Percentiles rank a stretch among this genome's conserved stretches.
These are phyloP conservation scores for Iris pallida DNA, from an alignment of 116 monocot species.

Conservation along the genomic window DNA sequence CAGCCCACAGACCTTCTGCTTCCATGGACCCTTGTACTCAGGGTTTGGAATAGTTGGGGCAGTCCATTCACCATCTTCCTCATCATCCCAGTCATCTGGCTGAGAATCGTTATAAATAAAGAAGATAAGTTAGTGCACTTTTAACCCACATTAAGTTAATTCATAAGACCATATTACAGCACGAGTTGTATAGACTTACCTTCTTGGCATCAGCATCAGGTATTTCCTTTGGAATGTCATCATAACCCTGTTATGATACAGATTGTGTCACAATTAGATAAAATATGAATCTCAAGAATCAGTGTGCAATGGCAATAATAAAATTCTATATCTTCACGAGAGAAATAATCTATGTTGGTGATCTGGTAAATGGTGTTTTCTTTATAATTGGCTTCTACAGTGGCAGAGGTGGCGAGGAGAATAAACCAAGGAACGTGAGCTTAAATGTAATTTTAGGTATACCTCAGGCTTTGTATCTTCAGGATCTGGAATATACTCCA, in stretches of 20 bases:
- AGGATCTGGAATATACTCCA: constrained; percentile 35
- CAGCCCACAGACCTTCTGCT: constrained; percentile 21
- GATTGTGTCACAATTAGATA: too few species aligned
- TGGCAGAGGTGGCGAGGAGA: too few species aligned
- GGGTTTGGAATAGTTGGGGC: constrained; percentile 40
- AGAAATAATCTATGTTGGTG: too few species aligned
- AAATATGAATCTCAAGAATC: too few species aligned
- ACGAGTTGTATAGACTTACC: constrained; percentile 7
- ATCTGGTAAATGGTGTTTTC: too few species aligned
- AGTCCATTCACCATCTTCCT: constrained; percentile 43
- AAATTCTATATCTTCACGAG: not conserved
- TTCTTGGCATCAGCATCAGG: constrained; percentile 38
- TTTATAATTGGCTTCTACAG: too few species aligned
- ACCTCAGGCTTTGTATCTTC: constrained; percentile 46
- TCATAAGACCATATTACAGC: not conserved
- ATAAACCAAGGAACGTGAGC: too few species aligned
- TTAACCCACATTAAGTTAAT: not conserved
- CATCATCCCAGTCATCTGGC: constrained; percentile 45
- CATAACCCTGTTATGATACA: constrained; percentile 24
- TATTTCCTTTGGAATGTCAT: constrained; percentile 34
- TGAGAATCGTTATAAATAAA: constrained; percentile 8
- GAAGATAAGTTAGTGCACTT: not conserved
- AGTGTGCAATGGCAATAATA: not conserved
- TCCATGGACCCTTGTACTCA: constrained; percentile 46
- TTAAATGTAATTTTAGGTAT: too few species aligned